These are phyloP conservation scores for Triticum timopheevii DNA, from an alignment of 176 grass and related monocot species.

Conservation along the genomic window DNA sequence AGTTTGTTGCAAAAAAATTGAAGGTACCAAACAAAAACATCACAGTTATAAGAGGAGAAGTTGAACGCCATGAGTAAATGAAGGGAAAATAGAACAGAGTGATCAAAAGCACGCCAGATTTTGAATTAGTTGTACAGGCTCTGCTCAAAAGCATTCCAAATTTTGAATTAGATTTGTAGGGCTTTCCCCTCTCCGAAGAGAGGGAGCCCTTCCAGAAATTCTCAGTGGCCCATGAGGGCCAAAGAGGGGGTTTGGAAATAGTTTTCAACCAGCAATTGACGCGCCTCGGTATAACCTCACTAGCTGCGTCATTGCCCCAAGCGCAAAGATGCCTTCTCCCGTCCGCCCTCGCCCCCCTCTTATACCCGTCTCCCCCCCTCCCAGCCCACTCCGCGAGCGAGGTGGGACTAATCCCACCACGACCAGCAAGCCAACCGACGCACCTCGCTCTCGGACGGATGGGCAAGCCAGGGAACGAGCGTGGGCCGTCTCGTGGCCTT, in stretches of 20 bases:
- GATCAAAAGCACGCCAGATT: too few relatives aligned
- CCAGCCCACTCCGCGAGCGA: neutral
- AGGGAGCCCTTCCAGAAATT: constrained; percentile 57
- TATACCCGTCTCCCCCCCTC: neutral
- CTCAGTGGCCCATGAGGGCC: constrained; percentile 41
- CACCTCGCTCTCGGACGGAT: neutral
- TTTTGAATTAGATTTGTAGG: neutral
- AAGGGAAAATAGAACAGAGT: too few relatives aligned
- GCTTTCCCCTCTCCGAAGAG: neutral
- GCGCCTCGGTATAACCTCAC: constrained; percentile 72
- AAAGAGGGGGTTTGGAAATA: constrained; percentile 86
- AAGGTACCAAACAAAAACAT: too few relatives aligned
- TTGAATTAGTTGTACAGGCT: neutral
- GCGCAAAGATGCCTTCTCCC: constrained; percentile 33
- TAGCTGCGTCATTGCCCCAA: constrained; percentile 99
- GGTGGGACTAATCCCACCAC: constrained; percentile 23
- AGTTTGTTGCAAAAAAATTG: too few relatives aligned
- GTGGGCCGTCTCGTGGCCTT: neutral
- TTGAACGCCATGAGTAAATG: too few relatives aligned
- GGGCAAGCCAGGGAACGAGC: neutral
- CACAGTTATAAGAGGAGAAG: too few relatives aligned
- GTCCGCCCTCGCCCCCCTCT: accelerated
- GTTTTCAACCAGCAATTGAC: constrained; percentile 99
- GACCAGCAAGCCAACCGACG: neutral
- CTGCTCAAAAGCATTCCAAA: too few relatives aligned